A percentile compares a stretch with the other conserved stretches of the same genome.
Conservation (phyloP, 2,329 filamentous ascomycete genomes). For the Chalaropsis ovoidea region DNA sequence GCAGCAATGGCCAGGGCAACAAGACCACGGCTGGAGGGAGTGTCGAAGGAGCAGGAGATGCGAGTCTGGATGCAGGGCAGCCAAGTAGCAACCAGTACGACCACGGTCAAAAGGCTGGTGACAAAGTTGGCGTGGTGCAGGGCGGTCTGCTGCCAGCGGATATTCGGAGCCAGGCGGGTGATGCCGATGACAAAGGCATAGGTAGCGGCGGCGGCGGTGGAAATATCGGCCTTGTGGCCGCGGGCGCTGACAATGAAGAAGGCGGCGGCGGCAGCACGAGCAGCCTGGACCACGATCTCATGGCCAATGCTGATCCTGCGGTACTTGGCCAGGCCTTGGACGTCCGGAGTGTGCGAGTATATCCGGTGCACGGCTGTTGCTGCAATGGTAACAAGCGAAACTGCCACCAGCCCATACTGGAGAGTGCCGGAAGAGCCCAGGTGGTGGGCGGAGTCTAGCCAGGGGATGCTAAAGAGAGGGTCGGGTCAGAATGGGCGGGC, state of each 20-base stretch:
- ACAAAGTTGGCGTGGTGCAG: constrained; percentile 43
- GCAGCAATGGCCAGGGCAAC: constrained; percentile 33
- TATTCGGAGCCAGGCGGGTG: constrained; percentile 39
- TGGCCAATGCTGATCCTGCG: constrained; percentile 28
- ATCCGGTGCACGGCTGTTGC: constrained; percentile 1
- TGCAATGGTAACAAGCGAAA: constrained; percentile 16
- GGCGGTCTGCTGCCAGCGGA: constrained; percentile 28
- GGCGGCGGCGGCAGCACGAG: constrained; percentile 35
- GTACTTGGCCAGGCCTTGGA: constrained; percentile 17
- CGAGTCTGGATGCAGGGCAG: constrained; percentile 38
- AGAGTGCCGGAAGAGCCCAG: constrained; percentile 14
- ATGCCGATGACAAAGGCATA: constrained; percentile 38
- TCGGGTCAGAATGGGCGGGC: not conserved
- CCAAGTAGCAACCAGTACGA: constrained; percentile 34
- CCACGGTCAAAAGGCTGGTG: constrained; percentile 33
- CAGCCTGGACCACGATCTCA: constrained; percentile 37
- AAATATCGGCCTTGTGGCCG: constrained; percentile 32
- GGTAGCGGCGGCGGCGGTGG: constrained; percentile 33
- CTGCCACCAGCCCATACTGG: constrained; percentile 17
- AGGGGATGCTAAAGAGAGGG: constrained; percentile 17
- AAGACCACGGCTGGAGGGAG: constrained; percentile 22
- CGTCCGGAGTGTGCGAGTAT: not conserved
- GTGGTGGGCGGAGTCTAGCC: constrained; percentile 14
- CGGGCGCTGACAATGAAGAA: constrained; percentile 35
- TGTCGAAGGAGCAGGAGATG: constrained; percentile 29